Evolutionary conservation across 2,329 filamentous ascomycete species (phyloP).

Genomic region (Penicillium sp.): DNA sequence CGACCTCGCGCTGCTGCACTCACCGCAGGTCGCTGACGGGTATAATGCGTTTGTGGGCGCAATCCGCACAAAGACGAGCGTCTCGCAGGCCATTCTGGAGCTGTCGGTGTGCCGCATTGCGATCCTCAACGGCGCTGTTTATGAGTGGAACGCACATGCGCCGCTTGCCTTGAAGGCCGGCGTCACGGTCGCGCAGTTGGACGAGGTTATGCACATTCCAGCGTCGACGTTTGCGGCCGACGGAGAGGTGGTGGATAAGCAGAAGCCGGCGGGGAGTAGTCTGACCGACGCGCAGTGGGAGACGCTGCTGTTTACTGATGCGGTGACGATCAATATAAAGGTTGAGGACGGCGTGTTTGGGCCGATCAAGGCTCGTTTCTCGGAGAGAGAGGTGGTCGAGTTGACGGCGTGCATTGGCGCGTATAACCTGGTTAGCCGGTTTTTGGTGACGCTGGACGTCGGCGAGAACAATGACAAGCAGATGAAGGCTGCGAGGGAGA

Average conservation of each 20-base stretch:
- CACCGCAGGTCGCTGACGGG: conserved; percentile 69
- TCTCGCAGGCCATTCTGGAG: conserved; percentile 59
- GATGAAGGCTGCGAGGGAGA: conserved; percentile 65
- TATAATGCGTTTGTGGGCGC: conserved; percentile 57
- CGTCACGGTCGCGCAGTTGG: conserved; percentile 41
- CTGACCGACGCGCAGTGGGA: conserved; percentile 62
- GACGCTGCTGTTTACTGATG: conserved; percentile 70
- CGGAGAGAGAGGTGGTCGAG: conserved; percentile 73
- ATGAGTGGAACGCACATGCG: conserved; percentile 79
- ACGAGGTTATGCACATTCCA: conserved; percentile 52
- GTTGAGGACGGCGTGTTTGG: conserved; percentile 67
- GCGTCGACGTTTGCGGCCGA: conserved; percentile 37
- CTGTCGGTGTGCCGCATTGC: conserved; percentile 77
- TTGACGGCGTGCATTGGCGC: conserved; percentile 79
- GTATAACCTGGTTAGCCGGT: conserved; percentile 85
- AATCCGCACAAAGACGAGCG: conserved; percentile 49
- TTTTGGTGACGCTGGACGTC: conserved; percentile 75
- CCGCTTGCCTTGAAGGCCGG: conserved; percentile 53
- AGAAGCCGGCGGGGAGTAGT: conserved; percentile 35
- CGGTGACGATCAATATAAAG: conserved; percentile 71
- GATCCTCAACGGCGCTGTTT: conserved; percentile 73
- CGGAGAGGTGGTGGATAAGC: conserved; percentile 26
- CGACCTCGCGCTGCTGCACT: conserved; percentile 73
- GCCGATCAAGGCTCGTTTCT: conserved; percentile 51
- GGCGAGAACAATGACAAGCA: conserved; percentile 46